Base-by-base conservation (phyloP, 805 yeast species). In the Brettanomyces bruxellensis region DNA sequence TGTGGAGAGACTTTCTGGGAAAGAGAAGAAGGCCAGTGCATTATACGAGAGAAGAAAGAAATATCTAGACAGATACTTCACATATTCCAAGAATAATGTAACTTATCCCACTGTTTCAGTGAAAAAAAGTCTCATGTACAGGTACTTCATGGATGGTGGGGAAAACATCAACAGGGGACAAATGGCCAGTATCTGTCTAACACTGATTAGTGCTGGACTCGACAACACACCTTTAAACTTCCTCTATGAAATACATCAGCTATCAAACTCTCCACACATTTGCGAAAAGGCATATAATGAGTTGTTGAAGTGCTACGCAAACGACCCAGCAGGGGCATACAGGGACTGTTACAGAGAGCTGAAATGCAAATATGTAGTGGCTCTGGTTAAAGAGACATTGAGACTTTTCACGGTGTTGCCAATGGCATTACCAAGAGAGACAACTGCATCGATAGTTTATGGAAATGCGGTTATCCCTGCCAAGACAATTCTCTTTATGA, bases 141-240 rank as follows among this genome's bases (percentile, higher is more conserved):
- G 52, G 34, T 63, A 61, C 37, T 54, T 56, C 38, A 48, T 49
- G 43, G 50, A 45, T 28, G 47, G 41, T 23, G 51, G 38, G 38
- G 42, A 25, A 11, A 38, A 11, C 5, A 25, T 53, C 5, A 43
- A 49, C 4, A 14, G 39, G 3, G 57, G 47, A 25, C 52, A 53
- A 25, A 49, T 71, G 11, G 61, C 63, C 7, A 76, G 86, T 40
- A 70, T 81, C 5, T 83, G 90, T 56, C 65, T 84, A 38, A 81
- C 90, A 0, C 78, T 83, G 83, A 81, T 84, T 0, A 81, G 88
- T 53, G 93, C 90, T 7, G 93, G 93, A 0, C 64, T 84, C 24
- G 91, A 84, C 57, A 84, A 85, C 51, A 75, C 82, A 0, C 81
- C 88, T 0, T 67, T 83, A 32, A 82, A 78, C 41, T 66, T 83